Percentiles rank a stretch among this genome's conserved stretches.
Conservation (phyloP, 2,329 filamentous ascomycete species). For the Nemania abortiva region DNA sequence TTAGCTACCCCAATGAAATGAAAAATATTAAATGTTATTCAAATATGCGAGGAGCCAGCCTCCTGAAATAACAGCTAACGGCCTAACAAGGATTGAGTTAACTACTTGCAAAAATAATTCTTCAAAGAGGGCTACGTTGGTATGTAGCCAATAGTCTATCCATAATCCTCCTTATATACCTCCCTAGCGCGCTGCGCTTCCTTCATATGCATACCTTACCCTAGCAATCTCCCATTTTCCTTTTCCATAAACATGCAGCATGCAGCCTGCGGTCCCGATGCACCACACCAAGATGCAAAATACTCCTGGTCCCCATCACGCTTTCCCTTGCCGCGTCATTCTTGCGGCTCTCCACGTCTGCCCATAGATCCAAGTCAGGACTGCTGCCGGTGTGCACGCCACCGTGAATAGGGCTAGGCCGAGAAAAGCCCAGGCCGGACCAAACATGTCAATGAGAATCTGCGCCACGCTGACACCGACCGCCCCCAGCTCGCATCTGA, state of each 20-base stretch:
- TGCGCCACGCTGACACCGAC: constrained; percentile 9
- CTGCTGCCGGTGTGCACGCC: constrained; percentile 2
- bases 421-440: constrained; percentile 13
- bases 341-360: constrained; percentile 16
- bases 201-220: not conserved
- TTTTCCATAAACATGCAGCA: not conserved
- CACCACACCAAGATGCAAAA: not conserved
- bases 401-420: constrained; percentile 15
- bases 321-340: constrained; percentile 8
- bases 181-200: not conserved
- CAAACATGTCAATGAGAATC: not conserved
- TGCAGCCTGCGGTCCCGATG: not conserved
- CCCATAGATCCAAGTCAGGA: constrained; percentile 15
- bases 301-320: constrained; percentile 1
- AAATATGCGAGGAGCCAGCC: no score
- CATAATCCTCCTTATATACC: not conserved
- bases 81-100: no score
- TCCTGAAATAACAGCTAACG: no score
- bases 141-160: not conserved
- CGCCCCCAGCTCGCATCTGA: constrained; percentile 20
- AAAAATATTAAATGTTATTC: no score
- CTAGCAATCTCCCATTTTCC: not conserved
- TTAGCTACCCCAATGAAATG: no score
- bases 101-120: not conserved
- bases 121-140: not conserved